phyloP scores from a whole-genome alignment of 1,284 basidiomycete species.

The Prillingera fragicola region DNA sequence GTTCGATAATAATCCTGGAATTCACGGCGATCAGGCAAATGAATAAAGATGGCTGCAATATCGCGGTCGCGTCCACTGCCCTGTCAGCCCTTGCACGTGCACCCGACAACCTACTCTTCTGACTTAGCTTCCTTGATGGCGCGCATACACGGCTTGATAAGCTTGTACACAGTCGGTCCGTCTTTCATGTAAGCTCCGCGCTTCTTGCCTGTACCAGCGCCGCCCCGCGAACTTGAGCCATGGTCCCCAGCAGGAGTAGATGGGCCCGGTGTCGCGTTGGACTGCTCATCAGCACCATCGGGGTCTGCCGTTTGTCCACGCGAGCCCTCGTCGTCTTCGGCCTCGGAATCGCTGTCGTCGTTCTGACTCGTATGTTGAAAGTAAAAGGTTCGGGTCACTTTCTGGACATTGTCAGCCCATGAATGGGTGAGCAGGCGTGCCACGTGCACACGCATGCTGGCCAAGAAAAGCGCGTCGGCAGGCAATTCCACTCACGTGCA shows the following conservation, averaged over 20 bases:
- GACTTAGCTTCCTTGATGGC: slow-evolving; percentile 34
- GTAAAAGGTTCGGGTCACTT: slow-evolving; percentile 36
- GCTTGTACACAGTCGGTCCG: slow-evolving; percentile 42
- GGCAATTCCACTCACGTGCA: slow-evolving; percentile 37
- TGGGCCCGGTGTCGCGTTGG: slow-evolving; percentile 9
- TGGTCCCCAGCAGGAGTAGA: slow-evolving; percentile 8
- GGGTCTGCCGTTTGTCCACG: background rate
- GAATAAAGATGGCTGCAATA: slow-evolving; percentile 67
- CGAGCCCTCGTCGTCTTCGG: slow-evolving; percentile 14
- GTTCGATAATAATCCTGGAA: slow-evolving; percentile 91
- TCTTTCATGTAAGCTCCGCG: slow-evolving; percentile 40
- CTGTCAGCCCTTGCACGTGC: background rate
- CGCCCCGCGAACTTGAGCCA: slow-evolving; percentile 3
- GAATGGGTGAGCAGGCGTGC: too few species aligned
- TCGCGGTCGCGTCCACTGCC: slow-evolving; percentile 55
- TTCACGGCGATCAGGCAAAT: slow-evolving; percentile 65
- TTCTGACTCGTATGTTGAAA: slow-evolving; percentile 11
- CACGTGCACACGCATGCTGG: too few species aligned
- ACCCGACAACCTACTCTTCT: slow-evolving; percentile 21
- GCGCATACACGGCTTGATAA: slow-evolving; percentile 43
- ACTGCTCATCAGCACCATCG: slow-evolving; percentile 13
- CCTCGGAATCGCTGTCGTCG: slow-evolving; percentile 13
- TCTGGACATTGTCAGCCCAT: slow-evolving; percentile 13
- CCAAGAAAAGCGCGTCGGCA: too few species aligned
- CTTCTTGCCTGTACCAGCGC: slow-evolving; percentile 21